phyloP scores from a whole-genome alignment of 768 basidiomycete genomes.

The Cystofilobasidium ferigula region DNA sequence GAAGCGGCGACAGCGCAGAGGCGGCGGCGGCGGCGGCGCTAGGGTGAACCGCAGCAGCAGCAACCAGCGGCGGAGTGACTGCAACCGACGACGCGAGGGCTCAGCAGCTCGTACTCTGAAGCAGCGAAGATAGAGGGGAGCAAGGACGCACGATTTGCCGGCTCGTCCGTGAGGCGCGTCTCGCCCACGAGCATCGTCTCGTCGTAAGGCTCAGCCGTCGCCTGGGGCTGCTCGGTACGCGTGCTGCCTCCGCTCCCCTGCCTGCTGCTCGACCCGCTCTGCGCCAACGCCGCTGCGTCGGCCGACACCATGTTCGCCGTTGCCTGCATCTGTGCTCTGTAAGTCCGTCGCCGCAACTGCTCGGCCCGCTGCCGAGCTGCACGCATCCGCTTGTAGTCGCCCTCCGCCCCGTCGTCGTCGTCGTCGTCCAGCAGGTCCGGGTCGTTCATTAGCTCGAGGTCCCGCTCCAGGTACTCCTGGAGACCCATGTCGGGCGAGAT shows the following conservation, averaged over 20 bases:
- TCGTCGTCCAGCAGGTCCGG: neutral
- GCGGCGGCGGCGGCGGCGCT: no score
- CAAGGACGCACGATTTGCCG: neutral
- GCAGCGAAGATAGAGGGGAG: neutral
- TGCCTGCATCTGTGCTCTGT: no score
- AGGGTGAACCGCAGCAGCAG: no score
- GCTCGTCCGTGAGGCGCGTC: neutral
- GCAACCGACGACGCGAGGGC: no score
- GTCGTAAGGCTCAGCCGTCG: no score
- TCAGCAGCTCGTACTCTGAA: neutral
- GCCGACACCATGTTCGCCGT: no score
- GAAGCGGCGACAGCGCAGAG: no score
- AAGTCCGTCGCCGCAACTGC: neutral
- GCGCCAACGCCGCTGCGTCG: no score
- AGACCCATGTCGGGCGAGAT: neutral
- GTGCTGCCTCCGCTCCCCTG: no score
- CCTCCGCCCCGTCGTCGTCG: neutral
- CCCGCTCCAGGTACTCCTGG: neutral
- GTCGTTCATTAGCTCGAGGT: neutral
- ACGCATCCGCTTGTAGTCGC: neutral
- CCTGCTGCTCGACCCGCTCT: no score
- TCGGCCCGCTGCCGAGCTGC: neutral
- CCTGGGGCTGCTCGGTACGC: neutral
- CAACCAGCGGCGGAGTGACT: no score
- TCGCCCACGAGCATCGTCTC: neutral